Percentiles rank a stretch among this genome's conserved stretches.
These are phyloP conservation scores for Aspergillus sergii DNA, from an alignment of 2,329 filamentous ascomycete genomes.

Conservation along the genomic window DNA sequence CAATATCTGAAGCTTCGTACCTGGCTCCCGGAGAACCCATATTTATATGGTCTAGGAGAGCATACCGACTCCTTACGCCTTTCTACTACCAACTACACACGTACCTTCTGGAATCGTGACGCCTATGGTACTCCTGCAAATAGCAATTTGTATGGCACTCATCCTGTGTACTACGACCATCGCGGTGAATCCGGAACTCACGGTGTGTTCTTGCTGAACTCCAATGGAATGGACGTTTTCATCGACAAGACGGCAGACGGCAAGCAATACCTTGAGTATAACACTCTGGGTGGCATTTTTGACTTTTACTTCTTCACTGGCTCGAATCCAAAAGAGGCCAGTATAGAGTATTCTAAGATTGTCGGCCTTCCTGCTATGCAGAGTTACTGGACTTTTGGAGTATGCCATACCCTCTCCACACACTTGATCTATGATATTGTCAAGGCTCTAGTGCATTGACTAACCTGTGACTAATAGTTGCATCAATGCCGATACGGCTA, in stretches of 20 bases:
- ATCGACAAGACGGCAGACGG: constrained; percentile 64
- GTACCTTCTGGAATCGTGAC: constrained; percentile 72
- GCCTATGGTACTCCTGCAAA: constrained; percentile 62
- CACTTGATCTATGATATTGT: background rate
- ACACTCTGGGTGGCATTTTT: constrained; percentile 73
- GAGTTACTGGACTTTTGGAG: constrained; percentile 66
- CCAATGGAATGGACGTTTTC: constrained; percentile 76
- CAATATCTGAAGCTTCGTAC: constrained; percentile 77
- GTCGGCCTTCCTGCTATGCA: constrained; percentile 62
- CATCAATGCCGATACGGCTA: constrained; percentile 69
- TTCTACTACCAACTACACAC: constrained; percentile 68
- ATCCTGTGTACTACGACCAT: constrained; percentile 77
- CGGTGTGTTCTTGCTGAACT: constrained; percentile 71
- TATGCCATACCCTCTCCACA: constrained; percentile 26
- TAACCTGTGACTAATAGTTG: constrained; percentile 31
- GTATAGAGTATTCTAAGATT: constrained; percentile 61
- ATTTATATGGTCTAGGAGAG: constrained; percentile 79
- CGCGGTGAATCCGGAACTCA: constrained; percentile 59
- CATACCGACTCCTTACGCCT: constrained; percentile 72
- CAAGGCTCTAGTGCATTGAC: background rate
- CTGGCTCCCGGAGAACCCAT: constrained; percentile 66
- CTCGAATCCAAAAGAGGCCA: constrained; percentile 59
- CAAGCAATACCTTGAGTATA: constrained; percentile 76
- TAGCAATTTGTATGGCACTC: constrained; percentile 71
- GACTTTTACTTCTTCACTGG: constrained; percentile 71